Evolutionary conservation across 305 asterid genomes (phyloP).

Genomic region (Fraxinus platypoda): DNA sequence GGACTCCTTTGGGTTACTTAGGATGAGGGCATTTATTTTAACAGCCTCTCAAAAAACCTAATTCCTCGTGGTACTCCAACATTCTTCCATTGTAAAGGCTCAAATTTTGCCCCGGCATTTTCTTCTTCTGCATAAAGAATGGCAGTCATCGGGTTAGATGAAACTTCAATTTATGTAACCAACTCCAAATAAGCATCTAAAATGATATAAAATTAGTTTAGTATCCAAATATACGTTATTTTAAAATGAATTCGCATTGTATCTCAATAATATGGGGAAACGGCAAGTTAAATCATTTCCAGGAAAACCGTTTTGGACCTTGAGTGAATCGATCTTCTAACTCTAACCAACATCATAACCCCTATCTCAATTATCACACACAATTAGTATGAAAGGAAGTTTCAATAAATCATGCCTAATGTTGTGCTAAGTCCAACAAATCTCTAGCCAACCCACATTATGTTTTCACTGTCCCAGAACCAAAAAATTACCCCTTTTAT

Average conservation of each 20-base stretch:
- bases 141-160: constrained; percentile 17
- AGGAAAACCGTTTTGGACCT: background rate
- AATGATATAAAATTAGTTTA: background rate
- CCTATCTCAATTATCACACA: background rate
- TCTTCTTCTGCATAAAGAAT: constrained; percentile 32
- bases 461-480: background rate
- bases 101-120: constrained; percentile 23
- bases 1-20: constrained; percentile 50
- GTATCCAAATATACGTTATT: background rate
- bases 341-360: constrained; percentile 2
- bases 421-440: background rate
- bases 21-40: constrained; percentile 54
- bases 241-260: background rate
- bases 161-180: constrained; percentile 5
- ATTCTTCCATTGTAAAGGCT: constrained; percentile 27
- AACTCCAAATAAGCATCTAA: constrained; percentile 5
- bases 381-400: background rate
- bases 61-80: constrained; percentile 47
- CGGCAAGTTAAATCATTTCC: background rate
- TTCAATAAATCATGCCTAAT: background rate
- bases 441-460: background rate
- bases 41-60: constrained; percentile 54
- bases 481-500: background rate
- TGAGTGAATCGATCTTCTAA: constrained; percentile 12
- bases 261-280: background rate